Base-by-base conservation (phyloP, 1,284 basidiomycete species). In the Puccinia coronata region DNA sequence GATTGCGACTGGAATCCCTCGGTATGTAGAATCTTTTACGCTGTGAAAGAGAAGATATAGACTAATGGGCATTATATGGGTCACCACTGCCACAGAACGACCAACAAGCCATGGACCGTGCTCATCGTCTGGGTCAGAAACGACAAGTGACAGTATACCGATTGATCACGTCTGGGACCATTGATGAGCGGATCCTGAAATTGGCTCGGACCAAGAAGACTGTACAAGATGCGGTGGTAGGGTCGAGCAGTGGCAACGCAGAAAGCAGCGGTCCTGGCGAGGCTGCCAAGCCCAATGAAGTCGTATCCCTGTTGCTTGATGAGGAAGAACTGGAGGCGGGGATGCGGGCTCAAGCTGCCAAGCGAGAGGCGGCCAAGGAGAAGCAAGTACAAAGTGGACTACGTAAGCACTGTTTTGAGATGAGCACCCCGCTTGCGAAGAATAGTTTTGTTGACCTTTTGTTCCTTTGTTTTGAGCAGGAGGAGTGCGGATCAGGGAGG, bases 1-100 rank as follows among this genome's bases (percentile, higher is more conserved):
- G 97, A 99, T 86, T 95, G 97, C 85, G 97, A 99, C 85, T 99
- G 97, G 97, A 99, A 99, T 86, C 97, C 96, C 20, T 96, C 94
- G 31, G 83, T 84, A 36, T 47, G 83, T 55, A 53, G 25, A 36
- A 36, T 39, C 39, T 70, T 67, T 73, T 1, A 73, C 2, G 12
- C n/a, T 6, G 18, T 53, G 51, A 9, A 73, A 57, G 23, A 3
- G 25, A 47, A 16, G 16, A 47, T 8, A 16, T 18, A 23, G 20
- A 34, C 11, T 11, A 34, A n/a, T 73, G 1, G 34, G 25, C 25
- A 31, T 36, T 14, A n/a, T 16, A 36, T n/a, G 39, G 2, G 39
- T 49, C 20, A 34, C 14, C n/a, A 31, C 34, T 18, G 9, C 36
- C 39, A 25, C 61, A 85, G 39, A 99, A 99, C 86, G 97, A 99